A percentile compares a stretch with the other conserved stretches of the same genome.
These are phyloP conservation scores for Panicum hallii DNA, from an alignment of 202 grass and related monocot genomes.

Conservation along the genomic window DNA sequence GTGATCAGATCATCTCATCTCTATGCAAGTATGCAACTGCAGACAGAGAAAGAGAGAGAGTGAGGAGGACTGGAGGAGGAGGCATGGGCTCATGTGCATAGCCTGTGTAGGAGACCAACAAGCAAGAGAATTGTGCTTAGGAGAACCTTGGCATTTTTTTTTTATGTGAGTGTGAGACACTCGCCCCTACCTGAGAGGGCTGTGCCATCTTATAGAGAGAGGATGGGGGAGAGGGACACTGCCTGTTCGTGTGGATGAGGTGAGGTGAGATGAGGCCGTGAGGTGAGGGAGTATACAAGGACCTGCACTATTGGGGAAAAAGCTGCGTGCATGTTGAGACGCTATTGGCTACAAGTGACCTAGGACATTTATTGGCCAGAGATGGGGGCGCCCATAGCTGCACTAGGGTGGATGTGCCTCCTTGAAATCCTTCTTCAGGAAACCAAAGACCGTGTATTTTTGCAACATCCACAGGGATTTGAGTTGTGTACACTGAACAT, in stretches of 20 bases:
- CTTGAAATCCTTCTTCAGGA: slow-evolving; percentile 54
- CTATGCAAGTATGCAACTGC: not conserved
- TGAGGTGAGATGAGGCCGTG: slow-evolving; percentile 16
- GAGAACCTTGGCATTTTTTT: not conserved
- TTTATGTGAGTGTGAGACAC: slow-evolving; percentile 16
- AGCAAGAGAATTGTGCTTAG: slow-evolving; percentile 40
- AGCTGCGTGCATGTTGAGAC: slow-evolving; percentile 38
- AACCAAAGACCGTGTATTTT: slow-evolving; percentile 55
- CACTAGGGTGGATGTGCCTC: not conserved
- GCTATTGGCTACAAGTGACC: slow-evolving; percentile 54
- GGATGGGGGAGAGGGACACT: not conserved
- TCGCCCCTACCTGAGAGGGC: slow-evolving; percentile 13
- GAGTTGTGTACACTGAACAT: slow-evolving; percentile 15
- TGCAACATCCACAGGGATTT: slow-evolving; percentile 32
- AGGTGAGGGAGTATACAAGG: slow-evolving; percentile 47
- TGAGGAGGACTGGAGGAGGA: not conserved
- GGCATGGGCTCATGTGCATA: slow-evolving; percentile 43
- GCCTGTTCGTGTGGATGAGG: slow-evolving; percentile 34
- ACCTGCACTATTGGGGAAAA: slow-evolving; percentile 46
- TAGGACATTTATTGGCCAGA: slow-evolving; percentile 59
- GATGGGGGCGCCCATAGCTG: slow-evolving; percentile 13
- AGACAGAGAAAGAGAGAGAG: not conserved
- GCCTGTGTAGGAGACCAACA: slow-evolving; percentile 27
- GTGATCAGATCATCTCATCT: slow-evolving; percentile 21
- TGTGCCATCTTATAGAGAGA: slow-evolving; percentile 46